These are phyloP conservation scores for Phialophora tarda DNA, from an alignment of 2,329 filamentous ascomycete genomes.

Conservation along the genomic window DNA sequence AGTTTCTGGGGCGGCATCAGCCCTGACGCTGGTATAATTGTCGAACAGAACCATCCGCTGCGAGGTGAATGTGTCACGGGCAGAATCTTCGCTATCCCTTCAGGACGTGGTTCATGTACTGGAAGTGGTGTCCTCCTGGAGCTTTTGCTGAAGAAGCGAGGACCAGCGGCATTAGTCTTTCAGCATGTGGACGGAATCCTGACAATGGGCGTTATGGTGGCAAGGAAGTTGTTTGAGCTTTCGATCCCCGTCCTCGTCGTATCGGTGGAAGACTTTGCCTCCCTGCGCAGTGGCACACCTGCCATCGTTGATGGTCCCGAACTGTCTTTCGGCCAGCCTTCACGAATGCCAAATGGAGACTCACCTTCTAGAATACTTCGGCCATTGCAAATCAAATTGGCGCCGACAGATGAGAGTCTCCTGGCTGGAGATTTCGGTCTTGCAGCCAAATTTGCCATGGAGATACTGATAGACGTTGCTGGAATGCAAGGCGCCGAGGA, in stretches of 20 bases:
- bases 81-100: conserved; percentile 52
- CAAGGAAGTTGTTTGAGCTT: conserved; percentile 49
- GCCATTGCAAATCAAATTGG: conserved; percentile 27
- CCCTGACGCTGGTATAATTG: conserved; percentile 49
- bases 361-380: neutral
- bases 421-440: conserved; percentile 44
- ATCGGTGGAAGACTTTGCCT: conserved; percentile 31
- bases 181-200: conserved; percentile 52
- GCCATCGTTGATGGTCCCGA: neutral
- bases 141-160: conserved; percentile 49
- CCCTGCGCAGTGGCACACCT: conserved; percentile 1
- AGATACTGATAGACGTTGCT: conserved; percentile 49
- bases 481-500: conserved; percentile 43
- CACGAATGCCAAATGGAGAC: neutral
- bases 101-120: conserved; percentile 55
- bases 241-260: conserved; percentile 51
- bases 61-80: conserved; percentile 44
- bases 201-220: conserved; percentile 54
- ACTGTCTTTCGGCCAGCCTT: neutral
- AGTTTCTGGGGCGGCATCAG: conserved; percentile 58
- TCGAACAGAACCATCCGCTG: conserved; percentile 54
- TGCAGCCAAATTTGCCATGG: conserved; percentile 48
- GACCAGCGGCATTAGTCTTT: conserved; percentile 52
- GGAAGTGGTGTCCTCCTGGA: conserved; percentile 56
- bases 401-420: conserved; percentile 38